Percentiles rank a stretch among this genome's conserved stretches.
These are phyloP conservation scores for Arctostaphylos glauca DNA, from an alignment of 148 eudicot genomes.

Conservation along the genomic window DNA sequence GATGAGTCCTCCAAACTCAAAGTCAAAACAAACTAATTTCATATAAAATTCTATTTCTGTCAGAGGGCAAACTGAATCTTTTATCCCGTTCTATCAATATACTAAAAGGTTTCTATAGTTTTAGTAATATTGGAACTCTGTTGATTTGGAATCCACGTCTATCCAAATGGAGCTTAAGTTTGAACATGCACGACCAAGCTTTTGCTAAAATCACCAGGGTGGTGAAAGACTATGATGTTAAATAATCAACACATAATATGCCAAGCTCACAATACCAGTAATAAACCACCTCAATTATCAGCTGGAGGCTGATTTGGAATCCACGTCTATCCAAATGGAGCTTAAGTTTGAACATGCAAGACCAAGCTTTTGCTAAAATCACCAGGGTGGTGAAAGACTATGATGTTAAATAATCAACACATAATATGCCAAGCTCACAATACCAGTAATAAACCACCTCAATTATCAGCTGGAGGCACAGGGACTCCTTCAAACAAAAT, in stretches of 20 bases:
- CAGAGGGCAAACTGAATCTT: too few relatives aligned
- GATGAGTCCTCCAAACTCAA: too few relatives aligned
- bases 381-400: neutral
- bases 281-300: neutral
- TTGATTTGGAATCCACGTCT: neutral
- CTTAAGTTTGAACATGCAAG: neutral
- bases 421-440: neutral
- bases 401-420: neutral
- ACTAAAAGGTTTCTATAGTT: too few relatives aligned
- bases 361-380: neutral
- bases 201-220: neutral
- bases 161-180: neutral
- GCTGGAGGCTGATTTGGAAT: neutral
- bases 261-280: neutral
- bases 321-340: neutral
- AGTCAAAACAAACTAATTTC: too few relatives aligned
- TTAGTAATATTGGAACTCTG: too few relatives aligned
- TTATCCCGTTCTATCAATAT: too few relatives aligned
- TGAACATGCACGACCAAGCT: neutral
- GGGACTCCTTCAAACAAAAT: neutral
- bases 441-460: neutral
- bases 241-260: slow-evolving; percentile 8
- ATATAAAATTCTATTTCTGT: too few relatives aligned
- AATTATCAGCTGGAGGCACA: neutral
- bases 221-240: neutral